These are phyloP conservation scores for Trichoderma afroharzianum DNA, from an alignment of 2,329 filamentous ascomycete genomes.

Conservation along the genomic window DNA sequence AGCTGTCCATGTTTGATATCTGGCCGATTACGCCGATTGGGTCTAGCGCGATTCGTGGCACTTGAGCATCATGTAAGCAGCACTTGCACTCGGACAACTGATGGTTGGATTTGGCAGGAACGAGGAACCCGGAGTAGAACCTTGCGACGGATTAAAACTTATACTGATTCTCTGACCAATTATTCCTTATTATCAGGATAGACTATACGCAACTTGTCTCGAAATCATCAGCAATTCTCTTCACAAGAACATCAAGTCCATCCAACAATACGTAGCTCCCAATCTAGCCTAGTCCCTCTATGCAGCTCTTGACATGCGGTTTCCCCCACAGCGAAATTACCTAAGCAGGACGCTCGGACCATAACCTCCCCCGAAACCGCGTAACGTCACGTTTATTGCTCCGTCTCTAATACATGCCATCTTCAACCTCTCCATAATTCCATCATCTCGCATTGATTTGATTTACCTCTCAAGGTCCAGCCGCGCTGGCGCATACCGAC, in stretches of 20 bases:
- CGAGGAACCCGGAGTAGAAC: neutral
- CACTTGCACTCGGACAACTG: neutral
- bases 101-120: neutral
- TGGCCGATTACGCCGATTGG: slow-evolving; percentile 31
- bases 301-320: neutral
- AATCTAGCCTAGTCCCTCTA: neutral
- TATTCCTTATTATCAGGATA: neutral
- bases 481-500: neutral
- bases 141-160: neutral
- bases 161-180: neutral
- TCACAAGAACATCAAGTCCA: neutral
- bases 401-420: neutral
- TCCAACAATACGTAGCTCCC: neutral
- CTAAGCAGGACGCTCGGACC: slow-evolving; percentile 8
- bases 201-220: neutral
- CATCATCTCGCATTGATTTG: neutral
- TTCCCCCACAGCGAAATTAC: neutral
- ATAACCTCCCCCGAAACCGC: neutral
- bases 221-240: neutral
- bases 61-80: slow-evolving; percentile 1
- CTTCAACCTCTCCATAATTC: neutral
- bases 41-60: slow-evolving; percentile 28
- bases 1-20: slow-evolving; percentile 29
- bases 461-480: neutral
- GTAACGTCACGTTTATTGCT: neutral